These are phyloP conservation scores for Cucurbita maxima DNA, from an alignment of 306 rosid species.

Conservation along the genomic window DNA sequence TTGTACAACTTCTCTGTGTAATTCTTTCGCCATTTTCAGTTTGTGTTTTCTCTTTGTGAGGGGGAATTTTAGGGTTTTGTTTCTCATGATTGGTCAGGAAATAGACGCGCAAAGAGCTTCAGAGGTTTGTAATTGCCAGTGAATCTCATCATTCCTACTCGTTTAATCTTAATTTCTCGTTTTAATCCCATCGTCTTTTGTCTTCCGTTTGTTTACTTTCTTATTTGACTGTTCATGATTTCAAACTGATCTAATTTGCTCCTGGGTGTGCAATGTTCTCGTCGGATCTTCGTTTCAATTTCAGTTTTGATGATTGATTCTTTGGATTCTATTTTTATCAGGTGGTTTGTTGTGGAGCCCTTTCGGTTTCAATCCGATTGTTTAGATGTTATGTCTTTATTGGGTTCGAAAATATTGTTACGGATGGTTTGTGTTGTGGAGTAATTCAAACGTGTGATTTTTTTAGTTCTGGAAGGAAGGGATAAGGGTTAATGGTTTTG, in stretches of 20 bases:
- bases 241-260: background rate
- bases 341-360: constrained; percentile 36
- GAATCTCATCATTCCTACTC: constrained; percentile 6
- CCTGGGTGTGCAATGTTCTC: background rate
- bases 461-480: constrained; percentile 14
- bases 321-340: constrained; percentile 20
- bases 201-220: background rate
- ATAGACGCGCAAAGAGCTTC: constrained; percentile 10
- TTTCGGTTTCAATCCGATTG: constrained; percentile 36
- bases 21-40: constrained; percentile 16
- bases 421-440: constrained; percentile 20
- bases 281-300: background rate
- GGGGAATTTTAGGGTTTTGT: constrained; percentile 17
- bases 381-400: constrained; percentile 12
- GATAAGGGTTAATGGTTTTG: constrained; percentile 18
- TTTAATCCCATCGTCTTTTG: constrained; percentile 15
- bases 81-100: constrained; percentile 1
- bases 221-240: background rate
- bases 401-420: constrained; percentile 15
- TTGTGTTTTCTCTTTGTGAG: background rate
- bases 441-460: background rate
- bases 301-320: constrained; percentile 15
- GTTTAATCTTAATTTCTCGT: constrained; percentile 12
- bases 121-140: constrained; percentile 33
- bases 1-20: constrained; percentile 6